phyloP scores from a whole-genome alignment of 768 basidiomycete species.

The Gloeopeniophorella convolvens region DNA sequence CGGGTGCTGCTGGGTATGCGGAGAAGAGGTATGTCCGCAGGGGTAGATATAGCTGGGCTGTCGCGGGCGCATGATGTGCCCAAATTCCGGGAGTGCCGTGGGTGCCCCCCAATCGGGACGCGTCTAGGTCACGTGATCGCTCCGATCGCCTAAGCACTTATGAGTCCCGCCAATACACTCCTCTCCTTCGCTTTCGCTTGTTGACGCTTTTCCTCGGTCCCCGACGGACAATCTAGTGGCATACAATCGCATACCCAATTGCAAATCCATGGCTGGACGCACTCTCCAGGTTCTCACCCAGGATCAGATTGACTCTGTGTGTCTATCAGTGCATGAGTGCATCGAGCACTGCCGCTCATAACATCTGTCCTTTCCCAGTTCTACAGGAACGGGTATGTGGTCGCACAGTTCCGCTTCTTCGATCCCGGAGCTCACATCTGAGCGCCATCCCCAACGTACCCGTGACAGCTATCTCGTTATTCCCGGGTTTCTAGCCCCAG shows the following conservation, averaged over 20 bases:
- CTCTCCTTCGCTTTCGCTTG: background rate
- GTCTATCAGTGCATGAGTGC: background rate
- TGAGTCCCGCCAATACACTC: too few species aligned
- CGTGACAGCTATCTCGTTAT: constrained; percentile 67
- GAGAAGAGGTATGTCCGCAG: background rate
- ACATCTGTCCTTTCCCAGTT: constrained; percentile 35
- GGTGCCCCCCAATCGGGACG: too few species aligned
- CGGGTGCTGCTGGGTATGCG: background rate
- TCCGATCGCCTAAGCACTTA: too few species aligned
- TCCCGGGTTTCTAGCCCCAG: constrained; percentile 58
- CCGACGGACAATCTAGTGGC: too few species aligned
- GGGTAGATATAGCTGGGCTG: too few species aligned
- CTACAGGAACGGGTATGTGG: constrained; percentile 48
- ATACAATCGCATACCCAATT: too few species aligned
- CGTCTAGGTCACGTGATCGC: too few species aligned
- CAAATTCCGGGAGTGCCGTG: too few species aligned
- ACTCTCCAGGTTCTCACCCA: background rate
- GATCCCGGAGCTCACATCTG: background rate
- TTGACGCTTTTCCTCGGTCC: too few species aligned
- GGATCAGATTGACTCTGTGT: constrained; percentile 10
- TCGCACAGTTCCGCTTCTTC: background rate
- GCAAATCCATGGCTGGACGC: background rate
- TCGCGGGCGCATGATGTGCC: too few species aligned
- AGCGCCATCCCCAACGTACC: background rate
- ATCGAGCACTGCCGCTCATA: background rate